Conservation (phyloP, 805 yeast genomes). For the Starmerella floricola region DNA sequence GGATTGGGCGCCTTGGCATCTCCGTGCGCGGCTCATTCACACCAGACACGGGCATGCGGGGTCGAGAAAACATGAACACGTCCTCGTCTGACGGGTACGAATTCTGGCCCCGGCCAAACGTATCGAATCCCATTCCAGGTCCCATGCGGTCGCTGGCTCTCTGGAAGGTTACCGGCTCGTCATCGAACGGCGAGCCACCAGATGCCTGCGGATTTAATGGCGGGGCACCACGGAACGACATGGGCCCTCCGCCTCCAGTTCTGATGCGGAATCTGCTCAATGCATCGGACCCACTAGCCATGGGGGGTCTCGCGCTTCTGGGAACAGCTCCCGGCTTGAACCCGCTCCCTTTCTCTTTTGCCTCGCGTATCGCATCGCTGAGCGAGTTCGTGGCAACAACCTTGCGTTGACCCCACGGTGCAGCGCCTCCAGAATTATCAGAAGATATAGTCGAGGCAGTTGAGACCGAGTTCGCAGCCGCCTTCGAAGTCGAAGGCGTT, state of each 20-base stretch:
- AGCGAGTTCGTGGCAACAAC: slow-evolving; percentile 9
- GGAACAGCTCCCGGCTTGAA: not conserved
- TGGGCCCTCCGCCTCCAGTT: slow-evolving; percentile 5
- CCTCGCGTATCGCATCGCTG: slow-evolving; percentile 14
- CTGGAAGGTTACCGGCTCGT: slow-evolving; percentile 3
- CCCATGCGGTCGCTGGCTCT: not conserved
- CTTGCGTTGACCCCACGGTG: slow-evolving; percentile 11
- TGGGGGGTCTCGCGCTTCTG: slow-evolving; percentile 1
- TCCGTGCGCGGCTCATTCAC: too few species aligned
- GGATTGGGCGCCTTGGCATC: too few species aligned
- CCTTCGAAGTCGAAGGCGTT: not conserved
- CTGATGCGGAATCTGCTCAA: slow-evolving; percentile 20
- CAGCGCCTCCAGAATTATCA: not conserved
- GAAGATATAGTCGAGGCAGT: not conserved
- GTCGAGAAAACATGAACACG: too few species aligned
- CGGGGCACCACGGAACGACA: slow-evolving; percentile 9
- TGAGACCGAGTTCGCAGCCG: not conserved
- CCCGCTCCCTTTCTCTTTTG: slow-evolving; percentile 9
- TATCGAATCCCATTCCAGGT: not conserved
- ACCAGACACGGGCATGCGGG: too few species aligned
- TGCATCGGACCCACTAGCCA: slow-evolving; percentile 13
- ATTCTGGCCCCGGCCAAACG: not conserved
- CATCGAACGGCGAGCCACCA: not conserved
- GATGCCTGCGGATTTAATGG: slow-evolving; percentile 11
- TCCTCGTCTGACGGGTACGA: not conserved